Conservation (phyloP, 2,329 filamentous ascomycete species). For the Penicillium fuscoglaucum region DNA sequence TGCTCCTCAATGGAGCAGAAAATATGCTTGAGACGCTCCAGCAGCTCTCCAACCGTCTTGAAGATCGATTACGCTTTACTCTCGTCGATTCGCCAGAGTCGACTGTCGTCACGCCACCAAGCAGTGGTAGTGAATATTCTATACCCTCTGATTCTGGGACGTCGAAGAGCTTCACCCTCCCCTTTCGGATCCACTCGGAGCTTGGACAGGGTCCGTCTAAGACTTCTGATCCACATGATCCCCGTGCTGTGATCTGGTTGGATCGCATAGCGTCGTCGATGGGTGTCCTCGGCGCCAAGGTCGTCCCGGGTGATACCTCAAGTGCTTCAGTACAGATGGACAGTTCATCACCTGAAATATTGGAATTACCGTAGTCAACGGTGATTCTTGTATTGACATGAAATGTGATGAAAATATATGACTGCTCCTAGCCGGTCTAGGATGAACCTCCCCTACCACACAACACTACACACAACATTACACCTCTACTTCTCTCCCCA, state of each 20-base stretch:
- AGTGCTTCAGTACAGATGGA: not conserved
- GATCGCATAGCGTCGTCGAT: slow-evolving; percentile 36
- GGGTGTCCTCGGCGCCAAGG: slow-evolving; percentile 32
- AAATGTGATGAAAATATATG: not conserved
- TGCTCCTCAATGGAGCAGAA: slow-evolving; percentile 30
- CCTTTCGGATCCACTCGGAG: slow-evolving; percentile 31
- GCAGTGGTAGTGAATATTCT: slow-evolving; percentile 14
- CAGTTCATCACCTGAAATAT: not conserved
- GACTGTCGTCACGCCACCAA: slow-evolving; percentile 6
- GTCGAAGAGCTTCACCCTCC: slow-evolving; percentile 14
- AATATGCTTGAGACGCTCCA: slow-evolving; percentile 23
- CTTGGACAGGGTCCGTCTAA: slow-evolving; percentile 26
- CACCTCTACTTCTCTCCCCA: not conserved
- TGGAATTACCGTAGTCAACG: not conserved
- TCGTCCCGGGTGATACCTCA: slow-evolving; percentile 6
- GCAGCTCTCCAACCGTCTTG: slow-evolving; percentile 21
- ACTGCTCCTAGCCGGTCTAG: not conserved
- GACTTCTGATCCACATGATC: slow-evolving; percentile 25
- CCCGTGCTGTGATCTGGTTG: slow-evolving; percentile 31
- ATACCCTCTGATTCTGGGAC: slow-evolving; percentile 1
- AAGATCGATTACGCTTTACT: slow-evolving; percentile 9
- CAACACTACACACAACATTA: not conserved
- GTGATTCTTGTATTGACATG: not conserved
- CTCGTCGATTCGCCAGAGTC: slow-evolving; percentile 21
- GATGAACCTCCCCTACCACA: not conserved